phyloP scores from a whole-genome alignment of 2,329 filamentous ascomycete genomes.

The Claviceps paspali region DNA sequence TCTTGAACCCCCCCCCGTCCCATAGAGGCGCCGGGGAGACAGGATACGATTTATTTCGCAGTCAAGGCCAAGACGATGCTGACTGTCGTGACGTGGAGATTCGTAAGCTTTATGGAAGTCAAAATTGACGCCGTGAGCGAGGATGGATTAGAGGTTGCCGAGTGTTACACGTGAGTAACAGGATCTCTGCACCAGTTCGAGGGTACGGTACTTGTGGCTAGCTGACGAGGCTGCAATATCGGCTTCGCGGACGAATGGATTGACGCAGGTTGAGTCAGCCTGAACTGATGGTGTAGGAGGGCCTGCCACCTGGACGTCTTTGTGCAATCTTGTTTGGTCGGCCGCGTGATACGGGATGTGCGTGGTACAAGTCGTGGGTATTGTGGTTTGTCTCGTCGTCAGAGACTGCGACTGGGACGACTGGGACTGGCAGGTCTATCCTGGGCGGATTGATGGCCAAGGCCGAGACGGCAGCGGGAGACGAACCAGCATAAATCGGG shows the following conservation, averaged over 20 bases:
- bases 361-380: background rate
- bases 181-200: background rate
- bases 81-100: background rate
- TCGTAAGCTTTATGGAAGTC: background rate
- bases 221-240: constrained; percentile 3
- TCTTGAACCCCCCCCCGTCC: constrained; percentile 3
- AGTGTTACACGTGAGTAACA: background rate
- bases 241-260: constrained; percentile 1
- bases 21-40: constrained; percentile 1
- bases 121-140: constrained; percentile 1
- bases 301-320: background rate
- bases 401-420: background rate
- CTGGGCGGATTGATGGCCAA: background rate
- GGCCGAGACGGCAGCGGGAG: background rate
- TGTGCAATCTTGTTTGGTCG: background rate
- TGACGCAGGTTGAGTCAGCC: constrained; percentile 1
- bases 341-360: background rate
- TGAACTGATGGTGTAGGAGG: background rate
- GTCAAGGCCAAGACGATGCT: background rate
- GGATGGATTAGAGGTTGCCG: background rate
- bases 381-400: background rate
- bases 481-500: background rate
- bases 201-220: constrained; percentile 4
- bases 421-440: background rate
- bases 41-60: background rate